These are phyloP conservation scores for Yamadazyma sp. DNA, from an alignment of 805 yeast species.

Conservation along the genomic window DNA sequence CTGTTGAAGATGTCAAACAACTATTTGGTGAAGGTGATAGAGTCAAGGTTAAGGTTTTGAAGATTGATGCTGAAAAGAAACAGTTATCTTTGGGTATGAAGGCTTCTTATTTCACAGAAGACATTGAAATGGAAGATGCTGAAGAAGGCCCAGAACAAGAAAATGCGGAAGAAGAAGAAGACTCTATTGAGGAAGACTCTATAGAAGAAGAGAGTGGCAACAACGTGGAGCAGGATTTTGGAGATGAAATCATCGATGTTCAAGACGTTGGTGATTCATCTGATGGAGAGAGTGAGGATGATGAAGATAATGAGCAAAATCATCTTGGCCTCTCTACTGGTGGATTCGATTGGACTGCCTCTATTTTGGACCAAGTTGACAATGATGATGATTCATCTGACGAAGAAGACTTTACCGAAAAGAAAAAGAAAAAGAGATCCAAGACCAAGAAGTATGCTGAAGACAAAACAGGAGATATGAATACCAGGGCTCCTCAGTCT, in stretches of 20 bases:
- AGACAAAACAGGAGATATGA: slow-evolving; percentile 83
- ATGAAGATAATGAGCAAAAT: slow-evolving; percentile 26
- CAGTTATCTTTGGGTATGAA: slow-evolving; percentile 90
- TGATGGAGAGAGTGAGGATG: slow-evolving; percentile 24
- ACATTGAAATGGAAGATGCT: slow-evolving; percentile 22
- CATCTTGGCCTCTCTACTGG: slow-evolving; percentile 67
- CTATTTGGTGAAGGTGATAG: slow-evolving; percentile 87
- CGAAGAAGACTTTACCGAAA: slow-evolving; percentile 58
- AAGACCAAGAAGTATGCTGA: slow-evolving; percentile 54
- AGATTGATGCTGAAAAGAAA: slow-evolving; percentile 60
- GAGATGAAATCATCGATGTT: slow-evolving; percentile 38
- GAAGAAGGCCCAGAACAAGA: slow-evolving; percentile 29
- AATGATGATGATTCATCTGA: slow-evolving; percentile 47
- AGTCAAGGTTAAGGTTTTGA: slow-evolving; percentile 80
- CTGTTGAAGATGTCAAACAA: slow-evolving; percentile 54
- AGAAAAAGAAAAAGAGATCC: slow-evolving; percentile 42
- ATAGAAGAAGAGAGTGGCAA: slow-evolving; percentile 20
- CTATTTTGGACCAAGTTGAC: slow-evolving; percentile 77
- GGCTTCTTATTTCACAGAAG: slow-evolving; percentile 74
- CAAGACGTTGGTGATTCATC: slow-evolving; percentile 26
- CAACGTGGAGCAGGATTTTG: slow-evolving; percentile 28
- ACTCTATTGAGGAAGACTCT: slow-evolving; percentile 20
- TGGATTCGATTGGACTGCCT: slow-evolving; percentile 96
- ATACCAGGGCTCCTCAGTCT: slow-evolving; percentile 87
- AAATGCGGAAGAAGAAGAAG: slow-evolving; percentile 20